A percentile compares a stretch with the other conserved stretches of the same genome.
Evolutionary conservation across 2,329 filamentous ascomycete species (phyloP).

Genomic region (Diplodia intermedia): DNA sequence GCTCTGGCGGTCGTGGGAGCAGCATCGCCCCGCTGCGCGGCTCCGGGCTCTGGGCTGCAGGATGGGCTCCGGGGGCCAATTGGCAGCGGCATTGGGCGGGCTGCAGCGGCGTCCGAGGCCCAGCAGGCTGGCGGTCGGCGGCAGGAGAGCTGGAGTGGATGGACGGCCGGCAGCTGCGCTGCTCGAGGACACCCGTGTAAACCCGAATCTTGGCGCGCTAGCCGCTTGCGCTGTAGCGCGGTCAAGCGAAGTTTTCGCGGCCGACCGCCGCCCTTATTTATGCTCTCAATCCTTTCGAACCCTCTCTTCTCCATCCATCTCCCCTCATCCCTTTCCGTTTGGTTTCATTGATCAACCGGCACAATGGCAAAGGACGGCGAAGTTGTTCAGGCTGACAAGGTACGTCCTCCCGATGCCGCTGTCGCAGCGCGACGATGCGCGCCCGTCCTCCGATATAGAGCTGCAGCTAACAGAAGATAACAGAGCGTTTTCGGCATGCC

Average conservation of each 20-base stretch:
- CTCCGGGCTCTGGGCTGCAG: not conserved
- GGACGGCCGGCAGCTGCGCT: constrained; percentile 9
- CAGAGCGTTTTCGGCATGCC: constrained; percentile 60
- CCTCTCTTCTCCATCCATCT: constrained; percentile 33
- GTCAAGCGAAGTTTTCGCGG: constrained; percentile 23
- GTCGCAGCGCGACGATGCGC: not conserved
- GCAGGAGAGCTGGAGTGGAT: constrained; percentile 3
- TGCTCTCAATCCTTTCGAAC: constrained; percentile 16
- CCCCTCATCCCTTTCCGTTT: constrained; percentile 46
- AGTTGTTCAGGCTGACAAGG: constrained; percentile 58
- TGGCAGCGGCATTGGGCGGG: constrained; percentile 2
- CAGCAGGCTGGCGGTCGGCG: constrained; percentile 15
- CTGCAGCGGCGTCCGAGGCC: not conserved
- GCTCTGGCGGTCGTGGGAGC: not conserved
- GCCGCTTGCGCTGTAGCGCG: not conserved
- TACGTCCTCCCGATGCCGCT: not conserved
- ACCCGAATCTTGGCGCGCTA: constrained; percentile 1
- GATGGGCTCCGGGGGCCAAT: not conserved
- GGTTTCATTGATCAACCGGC: constrained; percentile 48
- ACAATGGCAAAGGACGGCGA: constrained; percentile 55
- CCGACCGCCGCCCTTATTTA: constrained; percentile 26
- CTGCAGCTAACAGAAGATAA: constrained; percentile 25
- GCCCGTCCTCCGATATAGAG: not conserved
- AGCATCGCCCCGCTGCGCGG: constrained; percentile 5
- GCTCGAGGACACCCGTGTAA: not conserved